Conservation (phyloP, 371 early-diverging fungal species). For the Rhizopus delemar region DNA sequence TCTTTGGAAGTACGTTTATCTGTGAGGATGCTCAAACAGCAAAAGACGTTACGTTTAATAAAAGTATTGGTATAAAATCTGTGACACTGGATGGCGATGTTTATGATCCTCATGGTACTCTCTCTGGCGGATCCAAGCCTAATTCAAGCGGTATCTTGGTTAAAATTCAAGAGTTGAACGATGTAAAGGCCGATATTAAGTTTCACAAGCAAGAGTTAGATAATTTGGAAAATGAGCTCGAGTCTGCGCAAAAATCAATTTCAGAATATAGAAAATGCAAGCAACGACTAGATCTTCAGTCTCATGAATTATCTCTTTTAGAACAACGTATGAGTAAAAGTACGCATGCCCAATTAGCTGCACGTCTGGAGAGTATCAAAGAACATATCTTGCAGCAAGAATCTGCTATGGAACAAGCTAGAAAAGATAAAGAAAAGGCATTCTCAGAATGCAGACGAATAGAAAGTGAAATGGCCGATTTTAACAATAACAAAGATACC, state of each 20-base stretch:
- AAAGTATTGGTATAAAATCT: slow-evolving; percentile 75
- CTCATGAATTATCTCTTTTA: slow-evolving; percentile 70
- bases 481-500: slow-evolving; percentile 77
- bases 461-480: slow-evolving; percentile 89
- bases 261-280: slow-evolving; percentile 51
- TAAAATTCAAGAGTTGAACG: slow-evolving; percentile 68
- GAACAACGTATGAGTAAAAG: slow-evolving; percentile 74
- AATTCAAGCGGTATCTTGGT: slow-evolving; percentile 74
- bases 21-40: slow-evolving; percentile 89
- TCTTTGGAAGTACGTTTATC: slow-evolving; percentile 94
- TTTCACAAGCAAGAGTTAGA: slow-evolving; percentile 48
- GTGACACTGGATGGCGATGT: slow-evolving; percentile 98
- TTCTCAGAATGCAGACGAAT: slow-evolving; percentile 53
- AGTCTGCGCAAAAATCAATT: slow-evolving; percentile 39
- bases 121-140: slow-evolving; percentile 95
- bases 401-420: slow-evolving; percentile 40
- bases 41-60: slow-evolving; percentile 87
- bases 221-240: slow-evolving; percentile 49
- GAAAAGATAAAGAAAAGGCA: slow-evolving; percentile 44
- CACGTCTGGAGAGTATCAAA: slow-evolving; percentile 53
- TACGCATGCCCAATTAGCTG: slow-evolving; percentile 60
- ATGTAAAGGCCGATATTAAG: slow-evolving; percentile 54
- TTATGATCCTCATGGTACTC: slow-evolving; percentile 97
- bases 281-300: slow-evolving; percentile 68
- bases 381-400: slow-evolving; percentile 34